Evolutionary conservation across 1,284 basidiomycete species (phyloP), one percentile per base, ranked within the genome.

Genomic region (Vanrija pseudolonga): DNA sequence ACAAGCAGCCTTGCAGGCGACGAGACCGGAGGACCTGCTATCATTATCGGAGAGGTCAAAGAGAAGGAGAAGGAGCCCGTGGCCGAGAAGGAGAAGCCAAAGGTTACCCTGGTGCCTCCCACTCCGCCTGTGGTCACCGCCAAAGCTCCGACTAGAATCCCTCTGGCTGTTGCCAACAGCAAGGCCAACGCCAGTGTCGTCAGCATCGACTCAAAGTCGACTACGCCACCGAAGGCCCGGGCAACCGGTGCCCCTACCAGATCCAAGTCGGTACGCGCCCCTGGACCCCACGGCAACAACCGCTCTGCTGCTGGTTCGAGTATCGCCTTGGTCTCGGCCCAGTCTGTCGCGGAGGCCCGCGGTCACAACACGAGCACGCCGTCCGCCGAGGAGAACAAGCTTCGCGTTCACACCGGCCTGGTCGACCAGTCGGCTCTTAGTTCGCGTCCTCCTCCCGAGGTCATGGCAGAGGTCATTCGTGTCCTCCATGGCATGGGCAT

Each of bases 391-490:
- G 85, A 84, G 59, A 80, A 80, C 37, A 84, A 83, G 52, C 78
- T 98, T 50, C 85, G 90, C 15, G 83, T 89, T 41, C 95, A 98
- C 69, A 87, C 90, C 61, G 94, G 95, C 62, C 87, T 94, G 1
- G 88, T 98, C 24, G 95, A 98, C 74, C 88, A 90, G 69, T 87
- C 87, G 20, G 95, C 88, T 39, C 84, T 98, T 60, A 96, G 94
- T 9, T 90, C 87, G 7, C 83, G 85, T 18, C 80, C 85, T 15
- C 94, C 95, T 14, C 82, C 85, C 6, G 88, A 91, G 60, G 91
- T 98, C 42, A 90, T 98, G 80, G 83, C 81, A 56, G 88, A 93
- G 69, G 84, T 98, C 36, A 81, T 83, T 63, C 80, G 81, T 56
- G 88, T 93, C 17, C 80, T 98, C 53, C 82, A 86, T 64, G 83